Evolutionary conservation across 2,329 filamentous ascomycete species (phyloP), one percentile per base, ranked within the genome.

Genomic region (Metarhizium humberi): DNA sequence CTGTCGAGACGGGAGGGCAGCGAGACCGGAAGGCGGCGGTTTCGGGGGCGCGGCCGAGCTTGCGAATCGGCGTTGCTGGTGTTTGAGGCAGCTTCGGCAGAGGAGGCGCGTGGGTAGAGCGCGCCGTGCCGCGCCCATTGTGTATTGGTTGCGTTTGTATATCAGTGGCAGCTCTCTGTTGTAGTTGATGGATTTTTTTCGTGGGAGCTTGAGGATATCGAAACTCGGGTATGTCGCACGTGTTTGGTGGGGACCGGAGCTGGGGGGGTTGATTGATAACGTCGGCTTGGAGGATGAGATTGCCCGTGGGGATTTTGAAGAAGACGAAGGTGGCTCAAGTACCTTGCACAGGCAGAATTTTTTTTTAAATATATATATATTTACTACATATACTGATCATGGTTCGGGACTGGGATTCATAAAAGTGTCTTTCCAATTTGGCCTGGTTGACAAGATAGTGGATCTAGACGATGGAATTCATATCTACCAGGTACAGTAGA

Each of bases 1-100:
- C 53, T 84, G 83, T 51, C 94, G 88, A 60, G 86, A 86, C n/a
- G 81, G 73, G 59, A 97, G 81, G 30, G 70, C 69, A 14, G 81
- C 73, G 69, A 81, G 66, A 61, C 74, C 76, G 57, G 78, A 65
- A 2, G 69, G 30, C 2, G 78, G 76, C 14, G 78, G 76, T 43
- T 70, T 67, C 13, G 75, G 71, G 47, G 69, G 67, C 38, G 64
- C 20, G 25, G 11, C 57, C 2, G 59, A 61, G 57, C 62, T 57
- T 38, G 66, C 65, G 54, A 70, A 70, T 52, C 67, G 66, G 49
- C 64, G 67, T 50, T 67, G 67, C 47, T 64, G 62, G 38, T 40
- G 38, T 45, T 65, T 67, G 57, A 51, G 45, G 34, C 65, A 69
- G 57, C 59, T 66, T 14, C 64, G 66, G 61, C 67, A 72, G 56